A percentile compares a stretch with the other conserved stretches of the same genome.
These are phyloP conservation scores for Pythium grandisporangium DNA, from an alignment of 352 stramenopile genomes.

Conservation along the genomic window DNA sequence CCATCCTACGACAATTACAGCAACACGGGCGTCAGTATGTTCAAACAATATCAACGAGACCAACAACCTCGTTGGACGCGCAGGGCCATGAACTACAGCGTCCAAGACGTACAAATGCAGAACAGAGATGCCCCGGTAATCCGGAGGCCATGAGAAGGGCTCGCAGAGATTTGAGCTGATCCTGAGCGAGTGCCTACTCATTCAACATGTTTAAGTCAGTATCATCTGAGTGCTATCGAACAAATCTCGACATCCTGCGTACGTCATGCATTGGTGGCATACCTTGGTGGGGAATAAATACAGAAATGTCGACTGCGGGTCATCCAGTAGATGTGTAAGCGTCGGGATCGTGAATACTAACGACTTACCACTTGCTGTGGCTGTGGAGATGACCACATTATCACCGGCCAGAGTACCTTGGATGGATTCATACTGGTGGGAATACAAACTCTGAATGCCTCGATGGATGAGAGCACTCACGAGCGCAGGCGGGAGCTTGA, in stretches of 20 bases:
- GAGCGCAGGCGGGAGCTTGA: conserved; percentile 31
- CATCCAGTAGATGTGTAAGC: conserved; percentile 57
- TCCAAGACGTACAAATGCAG: conserved; percentile 48
- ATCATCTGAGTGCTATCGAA: too few relatives aligned
- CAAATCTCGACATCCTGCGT: too few relatives aligned
- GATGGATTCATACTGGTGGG: conserved; percentile 89
- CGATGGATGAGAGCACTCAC: conserved; percentile 24
- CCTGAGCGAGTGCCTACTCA: conserved; percentile 90
- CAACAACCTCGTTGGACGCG: too few relatives aligned
- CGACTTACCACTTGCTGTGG: conserved; percentile 95
- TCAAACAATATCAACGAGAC: neutral
- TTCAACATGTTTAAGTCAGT: too few relatives aligned
- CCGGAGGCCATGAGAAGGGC: conserved; percentile 50
- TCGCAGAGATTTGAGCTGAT: conserved; percentile 91
- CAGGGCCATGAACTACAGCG: neutral
- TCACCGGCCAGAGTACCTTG: conserved; percentile 68
- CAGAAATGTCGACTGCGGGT: conserved; percentile 68
- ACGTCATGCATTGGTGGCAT: neutral
- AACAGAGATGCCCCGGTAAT: conserved; percentile 34
- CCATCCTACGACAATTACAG: conserved; percentile 77
- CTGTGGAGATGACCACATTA: conserved; percentile 94
- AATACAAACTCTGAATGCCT: conserved; percentile 81
- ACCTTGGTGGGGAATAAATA: conserved; percentile 98
- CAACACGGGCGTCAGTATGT: neutral
- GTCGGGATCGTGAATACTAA: conserved; percentile 96